Percentiles rank a stretch among this genome's conserved stretches.
Conservation (phyloP, 2,329 filamentous ascomycete species). For the Claviceps sp. region DNA sequence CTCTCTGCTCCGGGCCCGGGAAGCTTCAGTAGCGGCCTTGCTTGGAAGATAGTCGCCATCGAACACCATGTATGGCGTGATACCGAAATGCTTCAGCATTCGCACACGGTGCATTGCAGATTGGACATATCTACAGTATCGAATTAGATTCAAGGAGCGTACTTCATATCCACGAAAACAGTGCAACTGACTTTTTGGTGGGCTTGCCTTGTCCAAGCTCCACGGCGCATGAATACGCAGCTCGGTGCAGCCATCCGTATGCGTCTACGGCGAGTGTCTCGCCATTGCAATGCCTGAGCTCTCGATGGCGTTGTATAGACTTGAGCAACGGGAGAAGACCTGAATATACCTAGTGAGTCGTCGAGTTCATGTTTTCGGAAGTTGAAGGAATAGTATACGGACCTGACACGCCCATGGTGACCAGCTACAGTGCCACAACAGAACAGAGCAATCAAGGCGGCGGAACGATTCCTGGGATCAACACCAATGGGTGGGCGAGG, state of each 20-base stretch:
- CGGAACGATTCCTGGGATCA: not conserved
- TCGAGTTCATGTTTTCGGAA: not conserved
- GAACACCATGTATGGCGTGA: slow-evolving; percentile 91
- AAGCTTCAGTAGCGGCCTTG: slow-evolving; percentile 76
- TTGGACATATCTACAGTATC: slow-evolving; percentile 58
- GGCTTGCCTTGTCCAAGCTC: slow-evolving; percentile 82
- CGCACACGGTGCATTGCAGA: slow-evolving; percentile 81
- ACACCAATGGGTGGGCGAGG: not conserved
- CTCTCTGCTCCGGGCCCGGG: slow-evolving; percentile 60
- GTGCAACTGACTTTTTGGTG: slow-evolving; percentile 57
- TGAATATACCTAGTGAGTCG: slow-evolving; percentile 18
- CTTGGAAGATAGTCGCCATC: slow-evolving; percentile 92
- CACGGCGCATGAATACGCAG: slow-evolving; percentile 77
- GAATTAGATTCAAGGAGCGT: slow-evolving; percentile 1
- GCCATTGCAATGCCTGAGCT: slow-evolving; percentile 74
- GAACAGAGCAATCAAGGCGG: not conserved
- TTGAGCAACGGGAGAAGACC: slow-evolving; percentile 85
- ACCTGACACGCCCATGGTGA: slow-evolving; percentile 26
- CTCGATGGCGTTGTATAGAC: slow-evolving; percentile 83
- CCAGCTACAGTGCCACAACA: not conserved
- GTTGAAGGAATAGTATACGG: slow-evolving; percentile 1
- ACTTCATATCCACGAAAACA: slow-evolving; percentile 4
- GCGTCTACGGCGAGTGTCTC: slow-evolving; percentile 90
- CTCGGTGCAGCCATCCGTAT: slow-evolving; percentile 96
- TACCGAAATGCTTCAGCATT: slow-evolving; percentile 87